Percentiles rank a stretch among this genome's conserved stretches.
phyloP scores from a whole-genome alignment of 345 rosid genomes.

The Citrus sp. region DNA sequence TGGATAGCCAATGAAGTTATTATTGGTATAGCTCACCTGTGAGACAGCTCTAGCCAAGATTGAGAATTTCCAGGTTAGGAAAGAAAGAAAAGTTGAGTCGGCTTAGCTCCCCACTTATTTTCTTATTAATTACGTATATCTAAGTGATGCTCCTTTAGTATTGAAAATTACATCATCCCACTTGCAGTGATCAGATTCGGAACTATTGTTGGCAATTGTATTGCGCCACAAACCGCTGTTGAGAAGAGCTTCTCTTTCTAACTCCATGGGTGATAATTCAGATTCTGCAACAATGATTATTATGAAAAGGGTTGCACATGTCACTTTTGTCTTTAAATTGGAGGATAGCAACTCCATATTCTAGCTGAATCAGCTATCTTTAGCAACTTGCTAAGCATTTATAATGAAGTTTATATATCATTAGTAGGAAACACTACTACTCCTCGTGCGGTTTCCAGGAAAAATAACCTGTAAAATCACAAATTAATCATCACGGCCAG shows the following conservation, averaged over 20 bases:
- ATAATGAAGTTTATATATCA: no score
- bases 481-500: no score
- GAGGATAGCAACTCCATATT: no score
- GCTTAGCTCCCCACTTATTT: background rate
- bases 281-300: background rate
- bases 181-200: background rate
- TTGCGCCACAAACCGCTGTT: conserved; percentile 2
- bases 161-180: background rate
- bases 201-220: background rate
- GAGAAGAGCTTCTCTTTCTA: background rate
- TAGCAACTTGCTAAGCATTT: no score
- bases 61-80: background rate
- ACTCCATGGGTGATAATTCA: background rate
- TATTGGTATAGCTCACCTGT: background rate
- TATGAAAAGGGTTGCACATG: no score
- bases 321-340: no score
- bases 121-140: background rate
- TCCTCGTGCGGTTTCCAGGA: no score
- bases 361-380: no score
- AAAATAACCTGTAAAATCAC: no score
- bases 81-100: background rate
- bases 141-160: background rate
- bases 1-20: background rate
- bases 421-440: no score
- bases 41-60: background rate